Evolutionary conservation across 2,329 filamentous ascomycete genomes (phyloP), one percentile per base, ranked within the genome.

Genomic region (Remersonia thermophila): DNA sequence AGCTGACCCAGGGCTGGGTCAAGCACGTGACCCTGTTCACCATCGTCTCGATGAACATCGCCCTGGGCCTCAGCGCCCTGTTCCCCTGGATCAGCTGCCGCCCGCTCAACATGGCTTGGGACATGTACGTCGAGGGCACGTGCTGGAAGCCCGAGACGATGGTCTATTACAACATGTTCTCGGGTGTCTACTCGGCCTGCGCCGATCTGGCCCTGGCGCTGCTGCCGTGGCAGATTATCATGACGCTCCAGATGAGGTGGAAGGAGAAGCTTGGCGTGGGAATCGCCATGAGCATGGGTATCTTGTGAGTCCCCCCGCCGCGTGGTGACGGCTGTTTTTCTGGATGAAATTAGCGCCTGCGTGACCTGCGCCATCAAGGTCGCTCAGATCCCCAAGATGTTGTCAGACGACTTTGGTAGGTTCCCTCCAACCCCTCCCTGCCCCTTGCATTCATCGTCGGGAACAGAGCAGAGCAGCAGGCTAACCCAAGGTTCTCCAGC

Each of bases 221-320:
- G 15, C 38, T 56, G 4, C 53, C 52, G 1, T 54, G 51, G 50
- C 46, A 45, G 27, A 46, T 56, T 4, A 44, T 57, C 11, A 49
- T 48, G 49, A 46, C 45, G 0, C 36, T 57, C 27, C 45, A 51
- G 31, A 56, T 55, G 51, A 51, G 46, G 28, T 47, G 32, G 32
- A 50, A 47, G 30, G 55, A 57, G 25, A 51, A 50, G 30, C 29
- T 55, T 11, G 53, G 54, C 7, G 52, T 53, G 2, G 49, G 50
- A 4, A 35, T 50, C 3, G 54, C 53, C 23, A 56, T 56, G 54
- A 52, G 52, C 28, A 51, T 57, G 32, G 55, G 55, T 2, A 17
- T 57, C 7, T 47, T 41, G 39, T 56, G 45, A 51, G 37, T 17
- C 13, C n/a, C n/a, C n/a, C n/a, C n/a, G n/a, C n/a, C n/a, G n/a